These are phyloP conservation scores for Linnemannia schmuckeri DNA, from an alignment of 192 early-diverging fungal species.

Conservation along the genomic window DNA sequence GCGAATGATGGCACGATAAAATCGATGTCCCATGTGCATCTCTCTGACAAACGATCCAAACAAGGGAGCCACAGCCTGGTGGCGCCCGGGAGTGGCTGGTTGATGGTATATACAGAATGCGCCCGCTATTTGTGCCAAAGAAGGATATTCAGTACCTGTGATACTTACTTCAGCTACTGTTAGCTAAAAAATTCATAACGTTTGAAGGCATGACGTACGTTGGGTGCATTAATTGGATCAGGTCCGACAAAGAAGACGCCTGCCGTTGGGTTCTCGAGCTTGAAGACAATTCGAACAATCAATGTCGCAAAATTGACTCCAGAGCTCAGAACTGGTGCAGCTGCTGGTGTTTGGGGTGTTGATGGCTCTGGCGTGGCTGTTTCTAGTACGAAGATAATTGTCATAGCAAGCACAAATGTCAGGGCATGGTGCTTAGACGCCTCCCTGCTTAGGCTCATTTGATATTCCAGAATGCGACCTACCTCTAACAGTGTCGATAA, in stretches of 20 bases:
- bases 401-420: not conserved
- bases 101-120: slow-evolving; percentile 75
- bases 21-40: slow-evolving; percentile 86
- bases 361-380: slow-evolving; percentile 48
- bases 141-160: not conserved
- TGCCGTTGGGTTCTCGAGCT: slow-evolving; percentile 61
- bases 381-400: slow-evolving; percentile 10
- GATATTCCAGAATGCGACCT: not conserved
- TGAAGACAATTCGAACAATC: slow-evolving; percentile 64
- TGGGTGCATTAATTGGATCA: slow-evolving; percentile 68
- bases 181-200: not conserved
- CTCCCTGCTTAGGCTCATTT: not conserved
- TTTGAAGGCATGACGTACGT: slow-evolving; percentile 45
- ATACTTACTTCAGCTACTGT: not conserved
- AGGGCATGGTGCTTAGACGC: not conserved
- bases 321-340: slow-evolving; percentile 15
- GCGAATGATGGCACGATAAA: slow-evolving; percentile 73
- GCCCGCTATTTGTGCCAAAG: slow-evolving; percentile 45
- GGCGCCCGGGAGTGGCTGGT: slow-evolving; percentile 73
- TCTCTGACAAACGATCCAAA: slow-evolving; percentile 72
- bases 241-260: slow-evolving; percentile 71
- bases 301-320: slow-evolving; percentile 56
- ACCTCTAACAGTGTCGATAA: slow-evolving; percentile 35
- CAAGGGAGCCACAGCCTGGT: slow-evolving; percentile 87
- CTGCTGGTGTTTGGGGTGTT: slow-evolving; percentile 51